These are phyloP conservation scores for Oryza glumipatula DNA, from an alignment of 176 grass and related monocot genomes.

Conservation along the genomic window DNA sequence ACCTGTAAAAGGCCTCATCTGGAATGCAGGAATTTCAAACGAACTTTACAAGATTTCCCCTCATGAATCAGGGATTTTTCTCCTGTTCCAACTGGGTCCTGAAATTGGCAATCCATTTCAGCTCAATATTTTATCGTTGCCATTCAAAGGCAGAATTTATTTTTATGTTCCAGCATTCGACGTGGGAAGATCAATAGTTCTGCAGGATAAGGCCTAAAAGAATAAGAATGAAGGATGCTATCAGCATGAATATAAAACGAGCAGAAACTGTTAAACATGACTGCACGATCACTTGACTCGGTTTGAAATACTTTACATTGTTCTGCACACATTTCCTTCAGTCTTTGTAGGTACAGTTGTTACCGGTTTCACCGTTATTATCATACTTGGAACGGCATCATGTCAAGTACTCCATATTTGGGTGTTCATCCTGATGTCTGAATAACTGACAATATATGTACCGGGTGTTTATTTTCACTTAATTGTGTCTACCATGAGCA, in stretches of 20 bases:
- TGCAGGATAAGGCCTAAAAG: not conserved
- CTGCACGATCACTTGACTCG: conserved; percentile 35
- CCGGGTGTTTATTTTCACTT: conserved; percentile 34
- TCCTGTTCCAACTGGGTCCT: not conserved
- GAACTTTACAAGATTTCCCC: too few relatives aligned
- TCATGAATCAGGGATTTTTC: not conserved
- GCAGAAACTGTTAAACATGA: conserved; percentile 23
- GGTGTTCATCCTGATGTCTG: conserved; percentile 16
- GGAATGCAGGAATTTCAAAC: too few relatives aligned
- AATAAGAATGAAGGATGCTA: not conserved
- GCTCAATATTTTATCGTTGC: not conserved
- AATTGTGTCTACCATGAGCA: conserved; percentile 64
- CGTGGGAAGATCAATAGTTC: not conserved
- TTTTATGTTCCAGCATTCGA: not conserved
- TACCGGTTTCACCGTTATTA: conserved; percentile 21
- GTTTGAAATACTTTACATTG: not conserved
- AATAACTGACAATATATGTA: conserved; percentile 9
- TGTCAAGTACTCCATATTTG: conserved; percentile 8
- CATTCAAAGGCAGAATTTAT: not conserved
- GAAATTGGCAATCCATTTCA: not conserved
- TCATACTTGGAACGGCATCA: not conserved
- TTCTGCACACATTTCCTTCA: conserved; percentile 25
- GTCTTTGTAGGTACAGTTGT: not conserved
- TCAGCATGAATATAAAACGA: not conserved
- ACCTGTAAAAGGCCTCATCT: not conserved